Conservation (phyloP, 2,329 filamentous ascomycete species). For the Tolypocladium ovalisporum region DNA sequence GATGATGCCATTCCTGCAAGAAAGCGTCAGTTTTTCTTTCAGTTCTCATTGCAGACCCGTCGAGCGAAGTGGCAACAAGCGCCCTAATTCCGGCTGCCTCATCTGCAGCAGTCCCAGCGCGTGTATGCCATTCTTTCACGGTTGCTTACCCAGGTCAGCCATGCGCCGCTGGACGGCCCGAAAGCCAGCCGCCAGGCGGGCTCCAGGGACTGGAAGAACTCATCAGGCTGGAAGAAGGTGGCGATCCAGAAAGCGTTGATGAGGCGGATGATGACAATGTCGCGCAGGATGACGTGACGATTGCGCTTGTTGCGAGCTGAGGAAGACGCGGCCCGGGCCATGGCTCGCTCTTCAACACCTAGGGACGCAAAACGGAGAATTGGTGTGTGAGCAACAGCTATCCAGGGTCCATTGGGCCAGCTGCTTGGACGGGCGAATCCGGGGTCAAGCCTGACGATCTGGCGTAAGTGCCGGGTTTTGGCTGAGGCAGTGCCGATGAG, state of each 20-base stretch:
- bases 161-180: conserved; percentile 65
- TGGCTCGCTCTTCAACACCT: not conserved
- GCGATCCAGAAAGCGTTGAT: conserved; percentile 66
- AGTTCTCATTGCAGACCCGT: not conserved
- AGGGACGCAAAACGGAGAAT: not conserved
- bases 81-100: not conserved
- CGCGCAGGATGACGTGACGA: conserved; percentile 16
- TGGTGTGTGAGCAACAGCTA: not conserved
- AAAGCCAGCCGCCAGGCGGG: conserved; percentile 88
- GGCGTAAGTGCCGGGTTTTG: not conserved
- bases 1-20: conserved; percentile 78
- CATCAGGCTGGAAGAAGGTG: conserved; percentile 97
- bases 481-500: not conserved
- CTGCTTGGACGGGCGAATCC: not conserved
- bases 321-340: not conserved
- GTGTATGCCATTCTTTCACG: not conserved
- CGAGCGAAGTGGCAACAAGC: not conserved
- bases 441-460: not conserved
- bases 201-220: conserved; percentile 93
- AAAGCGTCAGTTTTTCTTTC: conserved; percentile 6
- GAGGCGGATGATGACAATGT: conserved; percentile 58
- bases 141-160: conserved; percentile 80
- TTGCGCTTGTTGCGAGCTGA: conserved; percentile 8
- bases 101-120: conserved; percentile 4
- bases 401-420: not conserved